Percentiles rank a stretch among this genome's conserved stretches.
phyloP scores from a whole-genome alignment of 2,329 filamentous ascomycete species.

The Colletotrichum noveboracense region DNA sequence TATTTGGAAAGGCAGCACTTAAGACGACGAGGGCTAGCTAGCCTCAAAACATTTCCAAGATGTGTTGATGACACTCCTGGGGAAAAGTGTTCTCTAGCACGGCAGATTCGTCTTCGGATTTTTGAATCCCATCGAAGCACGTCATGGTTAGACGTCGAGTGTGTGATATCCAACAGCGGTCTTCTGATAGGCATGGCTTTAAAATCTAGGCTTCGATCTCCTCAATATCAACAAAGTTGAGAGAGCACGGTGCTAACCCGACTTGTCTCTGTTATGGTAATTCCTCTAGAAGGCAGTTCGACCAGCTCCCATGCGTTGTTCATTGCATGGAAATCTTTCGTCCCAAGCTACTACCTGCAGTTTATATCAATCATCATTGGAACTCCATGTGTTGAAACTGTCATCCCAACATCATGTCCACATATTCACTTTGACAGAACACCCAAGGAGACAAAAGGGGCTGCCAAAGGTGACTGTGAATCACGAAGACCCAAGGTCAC shows the following conservation, averaged over 20 bases:
- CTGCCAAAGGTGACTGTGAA: not conserved
- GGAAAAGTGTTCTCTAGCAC: not conserved
- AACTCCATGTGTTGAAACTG: not conserved
- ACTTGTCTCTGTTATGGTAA: not conserved
- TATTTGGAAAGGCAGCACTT: not conserved
- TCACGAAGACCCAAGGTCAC: not conserved
- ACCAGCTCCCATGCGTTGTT: not conserved
- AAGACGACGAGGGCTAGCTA: not conserved
- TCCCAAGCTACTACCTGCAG: not conserved
- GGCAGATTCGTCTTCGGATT: not conserved
- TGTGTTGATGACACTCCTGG: not conserved
- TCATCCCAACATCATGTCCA: not conserved
- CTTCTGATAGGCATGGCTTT: not conserved
- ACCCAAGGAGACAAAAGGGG: not conserved
- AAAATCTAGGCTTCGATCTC: not conserved
- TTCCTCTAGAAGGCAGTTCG: not conserved
- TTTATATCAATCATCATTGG: not conserved
- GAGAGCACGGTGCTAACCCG: too few relatives aligned
- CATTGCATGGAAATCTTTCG: not conserved
- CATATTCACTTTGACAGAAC: not conserved
- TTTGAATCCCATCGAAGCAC: not conserved
- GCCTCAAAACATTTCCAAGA: not conserved
- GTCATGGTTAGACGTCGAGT: not conserved
- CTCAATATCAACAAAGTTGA: not conserved
- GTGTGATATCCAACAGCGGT: not conserved